Conservation (phyloP, 139 green algal species). For the Closterium sp. region DNA sequence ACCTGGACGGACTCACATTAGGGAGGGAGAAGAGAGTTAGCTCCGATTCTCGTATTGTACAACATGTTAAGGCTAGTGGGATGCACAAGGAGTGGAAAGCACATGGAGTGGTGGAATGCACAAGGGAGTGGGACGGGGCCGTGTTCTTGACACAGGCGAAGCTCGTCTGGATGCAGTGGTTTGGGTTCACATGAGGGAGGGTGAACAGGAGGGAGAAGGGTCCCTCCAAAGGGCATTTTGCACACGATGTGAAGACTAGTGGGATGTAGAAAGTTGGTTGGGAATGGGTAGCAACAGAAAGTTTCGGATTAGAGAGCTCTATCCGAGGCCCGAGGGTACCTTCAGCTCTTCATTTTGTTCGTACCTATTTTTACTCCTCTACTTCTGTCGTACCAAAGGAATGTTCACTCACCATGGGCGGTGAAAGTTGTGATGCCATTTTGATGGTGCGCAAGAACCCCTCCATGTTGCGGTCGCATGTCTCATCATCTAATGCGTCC, state of each 20-base stretch:
- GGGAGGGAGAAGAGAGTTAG: too few species aligned
- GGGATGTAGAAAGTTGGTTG: not conserved
- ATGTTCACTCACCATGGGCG: not conserved
- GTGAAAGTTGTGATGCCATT: not conserved
- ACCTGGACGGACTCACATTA: not conserved
- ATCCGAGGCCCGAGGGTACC: too few species aligned
- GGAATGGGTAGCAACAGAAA: not conserved
- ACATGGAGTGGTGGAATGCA: too few species aligned
- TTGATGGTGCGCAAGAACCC: conserved; percentile 32
- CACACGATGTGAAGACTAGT: not conserved
- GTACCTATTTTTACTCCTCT: too few species aligned
- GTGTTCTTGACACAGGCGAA: conserved; percentile 39
- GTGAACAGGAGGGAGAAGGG: not conserved
- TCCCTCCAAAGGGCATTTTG: not conserved
- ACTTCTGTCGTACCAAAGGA: not conserved
- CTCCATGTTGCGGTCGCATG: conserved; percentile 34
- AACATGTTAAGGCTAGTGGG: too few species aligned
- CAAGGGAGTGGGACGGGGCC: conserved; percentile 33
- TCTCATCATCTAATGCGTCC: conserved; percentile 33
- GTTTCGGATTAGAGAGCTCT: not conserved
- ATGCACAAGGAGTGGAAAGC: too few species aligned
- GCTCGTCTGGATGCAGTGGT: conserved; percentile 4
- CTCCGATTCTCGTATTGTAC: too few species aligned
- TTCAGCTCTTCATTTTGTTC: too few species aligned
- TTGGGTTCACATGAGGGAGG: not conserved